These are phyloP conservation scores for Tetracentron sinense DNA, from an alignment of 164 flowering plant genomes.

Conservation along the genomic window DNA sequence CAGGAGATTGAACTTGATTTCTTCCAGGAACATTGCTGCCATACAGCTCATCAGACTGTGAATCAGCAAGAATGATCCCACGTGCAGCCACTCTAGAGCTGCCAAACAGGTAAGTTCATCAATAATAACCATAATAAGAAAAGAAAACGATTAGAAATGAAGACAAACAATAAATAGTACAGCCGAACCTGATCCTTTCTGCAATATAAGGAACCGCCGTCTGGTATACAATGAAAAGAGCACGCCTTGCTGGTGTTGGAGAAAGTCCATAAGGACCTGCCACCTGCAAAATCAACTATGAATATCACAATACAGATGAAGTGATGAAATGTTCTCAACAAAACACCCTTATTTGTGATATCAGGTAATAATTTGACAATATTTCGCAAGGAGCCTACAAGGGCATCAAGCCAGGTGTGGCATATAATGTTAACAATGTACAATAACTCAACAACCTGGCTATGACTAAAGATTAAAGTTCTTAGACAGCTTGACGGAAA, in stretches of 20 bases:
- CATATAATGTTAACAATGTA: background rate
- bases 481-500: background rate
- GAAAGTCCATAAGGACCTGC: slow-evolving; percentile 77
- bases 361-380: slow-evolving; percentile 5
- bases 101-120: slow-evolving; percentile 19
- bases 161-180: background rate
- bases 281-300: slow-evolving; percentile 44
- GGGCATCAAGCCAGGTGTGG: background rate
- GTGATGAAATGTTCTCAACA: background rate
- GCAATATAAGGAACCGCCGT: slow-evolving; percentile 93
- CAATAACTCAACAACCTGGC: too few species aligned
- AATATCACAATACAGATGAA: background rate
- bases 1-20: slow-evolving; percentile 34
- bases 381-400: background rate
- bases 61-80: slow-evolving; percentile 65
- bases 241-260: slow-evolving; percentile 94
- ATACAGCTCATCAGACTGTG: slow-evolving; percentile 47
- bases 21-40: slow-evolving; percentile 20
- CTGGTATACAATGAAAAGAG: slow-evolving; percentile 85
- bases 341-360: background rate
- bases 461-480: too few species aligned
- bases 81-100: slow-evolving; percentile 87
- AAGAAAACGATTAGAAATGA: background rate
- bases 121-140: background rate
- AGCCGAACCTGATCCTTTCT: slow-evolving; percentile 80